Evolutionary conservation across 1,139 yeast species (phyloP), one percentile per base, ranked within the genome.

Genomic region (Groenewaldozyma sp.): DNA sequence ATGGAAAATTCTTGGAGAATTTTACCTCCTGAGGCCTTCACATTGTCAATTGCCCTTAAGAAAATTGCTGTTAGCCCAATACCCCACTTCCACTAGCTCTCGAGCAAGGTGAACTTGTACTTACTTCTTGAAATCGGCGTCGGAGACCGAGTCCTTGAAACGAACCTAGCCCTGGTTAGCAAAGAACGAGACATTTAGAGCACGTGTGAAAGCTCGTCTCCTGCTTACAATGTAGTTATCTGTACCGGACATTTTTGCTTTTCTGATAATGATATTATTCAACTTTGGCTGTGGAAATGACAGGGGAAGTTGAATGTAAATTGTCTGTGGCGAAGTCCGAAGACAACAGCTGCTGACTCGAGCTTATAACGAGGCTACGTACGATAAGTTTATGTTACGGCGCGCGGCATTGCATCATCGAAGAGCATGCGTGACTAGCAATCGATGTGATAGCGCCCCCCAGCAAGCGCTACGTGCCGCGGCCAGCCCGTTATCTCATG

Each of bases 1-100:
- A 56, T 44, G 6, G 53, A 45, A 50, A 53, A 56, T 40, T 55
- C 54, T 32, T 54, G 55, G 34, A 39, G 39, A 34, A 55, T 46
- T 26, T 44, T 41, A 37, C 56, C 56, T 13, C 54, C 56, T 24
- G 46, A 35, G 20, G 50, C 37, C 32, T 41, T 45, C 43, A 52
- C 40, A 16, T 44, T 44, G 21, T 50, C 53, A 41, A 52, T 45
- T 19, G 50, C 51, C 34, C 50, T 45, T 17, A 19, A 16, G 9
- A 3, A 31, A 14, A 18, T 16, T 14, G 39, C 35, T 28, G 31
- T 35, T 17, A 24, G 19, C 22, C 14, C 6, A 13, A 10, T 27
- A 9, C 6, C 31, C 7, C 31, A 19, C 2, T 7, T n/a, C n/a
- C 26, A n/a, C 18, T 13, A 14, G 35, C 34, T 14, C 28, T 14